Base-by-base conservation (phyloP, 2,329 filamentous ascomycete genomes). In the Talaromyces atroroseus region DNA sequence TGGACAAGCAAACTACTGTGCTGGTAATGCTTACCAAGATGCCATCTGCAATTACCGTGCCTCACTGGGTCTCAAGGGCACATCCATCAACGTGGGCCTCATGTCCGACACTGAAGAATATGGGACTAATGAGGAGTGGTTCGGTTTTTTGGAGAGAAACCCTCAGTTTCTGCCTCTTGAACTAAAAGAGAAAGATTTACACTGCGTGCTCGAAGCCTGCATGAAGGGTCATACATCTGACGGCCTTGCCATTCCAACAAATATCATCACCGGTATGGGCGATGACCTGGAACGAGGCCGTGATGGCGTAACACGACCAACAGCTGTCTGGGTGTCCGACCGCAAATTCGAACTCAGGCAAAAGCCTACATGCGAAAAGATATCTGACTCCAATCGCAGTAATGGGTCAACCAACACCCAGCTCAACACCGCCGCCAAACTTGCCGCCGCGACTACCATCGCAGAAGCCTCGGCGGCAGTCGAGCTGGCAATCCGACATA, bases 1-100 rank as follows among this genome's bases (percentile, higher is more conserved):
- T 1, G 74, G 74, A 2, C 68, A 81, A 57, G 69, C 76, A 14
- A 75, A 71, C 51, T 76, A 76, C 57, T 67, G 67, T 5, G 68
- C 73, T 2, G 73, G 64, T 10, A 68, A 66, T 46, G 64, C 67
- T 10, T 76, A 67, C 62, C 65, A 71, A 50, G 71, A 73, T 49
- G 60, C 61, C 1, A 63, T 73, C 16, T 68, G 68, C 3, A 57
- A 56, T 5, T 64, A 70, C 48, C 63, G 71, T 29, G 32, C 32
- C 26, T 29, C 12, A 1, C 47, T 8, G 14, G 47, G 47, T 2
- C 47, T 49, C 5, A 36, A 36, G 12, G 32, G 32, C 32, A 36
- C 32, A 16, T 36, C 32, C 32, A 36, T 36, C 32, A 36, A 36
- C 32, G 32, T 36, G 10, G 32, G 32, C 32, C 32, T 36, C 32